A percentile compares a stretch with the other conserved stretches of the same genome.
Evolutionary conservation across 179 eudicot species (phyloP).

Genomic region (Beta corolliflora): DNA sequence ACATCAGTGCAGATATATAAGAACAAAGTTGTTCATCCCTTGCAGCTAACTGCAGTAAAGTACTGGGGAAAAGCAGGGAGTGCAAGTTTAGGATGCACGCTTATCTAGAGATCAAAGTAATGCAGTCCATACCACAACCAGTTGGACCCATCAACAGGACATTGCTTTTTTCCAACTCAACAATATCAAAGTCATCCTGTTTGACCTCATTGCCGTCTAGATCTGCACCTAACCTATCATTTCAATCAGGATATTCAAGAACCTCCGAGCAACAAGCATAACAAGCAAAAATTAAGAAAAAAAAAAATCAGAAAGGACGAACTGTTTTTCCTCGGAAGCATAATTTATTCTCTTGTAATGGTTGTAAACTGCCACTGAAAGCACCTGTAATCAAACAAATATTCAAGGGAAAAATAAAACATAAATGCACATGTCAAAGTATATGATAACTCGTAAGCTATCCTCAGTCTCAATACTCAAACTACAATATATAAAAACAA

Average conservation of each 20-base stretch:
- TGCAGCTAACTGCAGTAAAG: conserved; percentile 21
- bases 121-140: conserved; percentile 72
- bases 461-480: background rate
- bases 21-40: conserved; percentile 29
- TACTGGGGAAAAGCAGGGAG: background rate
- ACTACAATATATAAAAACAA: background rate
- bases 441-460: background rate
- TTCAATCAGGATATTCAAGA: conserved; percentile 26
- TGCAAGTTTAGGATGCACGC: conserved; percentile 4
- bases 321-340: conserved; percentile 58
- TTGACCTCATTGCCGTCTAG: conserved; percentile 25
- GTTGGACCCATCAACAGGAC: conserved; percentile 96
- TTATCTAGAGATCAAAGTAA: conserved; percentile 14
- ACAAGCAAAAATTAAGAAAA: conserved; percentile 10
- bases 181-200: conserved; percentile 60
- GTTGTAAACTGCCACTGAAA: conserved; percentile 82
- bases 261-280: conserved; percentile 13
- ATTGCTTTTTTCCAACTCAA: conserved; percentile 95
- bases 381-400: conserved; percentile 55
- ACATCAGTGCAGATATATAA: conserved; percentile 24
- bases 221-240: conserved; percentile 36
- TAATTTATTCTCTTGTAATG: conserved; percentile 84
- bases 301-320: conserved; percentile 15
- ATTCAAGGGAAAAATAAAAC: background rate
- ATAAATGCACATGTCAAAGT: background rate